These are phyloP conservation scores for Bolboschoenoplectus hybrid DNA, from an alignment of 202 grass and related monocot species.

Conservation along the genomic window DNA sequence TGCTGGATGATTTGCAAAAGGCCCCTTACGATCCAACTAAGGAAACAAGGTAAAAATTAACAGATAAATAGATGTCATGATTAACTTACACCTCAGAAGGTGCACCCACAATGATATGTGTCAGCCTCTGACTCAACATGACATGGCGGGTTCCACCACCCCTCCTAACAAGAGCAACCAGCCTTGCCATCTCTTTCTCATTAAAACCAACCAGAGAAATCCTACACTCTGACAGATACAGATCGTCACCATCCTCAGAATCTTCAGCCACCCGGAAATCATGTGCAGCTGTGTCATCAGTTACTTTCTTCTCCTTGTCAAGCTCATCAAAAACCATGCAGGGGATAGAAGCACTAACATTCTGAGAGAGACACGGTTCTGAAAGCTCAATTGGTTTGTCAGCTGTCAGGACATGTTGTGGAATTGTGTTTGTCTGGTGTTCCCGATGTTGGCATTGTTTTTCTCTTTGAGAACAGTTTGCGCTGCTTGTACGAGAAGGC, in stretches of 20 bases:
- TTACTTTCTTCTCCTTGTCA: constrained; percentile 48
- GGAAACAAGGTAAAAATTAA: constrained; percentile 36
- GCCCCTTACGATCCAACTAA: not conserved
- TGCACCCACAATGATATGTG: constrained; percentile 85
- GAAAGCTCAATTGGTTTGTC: constrained; percentile 55
- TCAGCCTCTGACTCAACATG: constrained; percentile 78
- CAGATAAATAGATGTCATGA: constrained; percentile 36
- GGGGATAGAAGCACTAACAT: constrained; percentile 43
- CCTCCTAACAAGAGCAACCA: constrained; percentile 68
- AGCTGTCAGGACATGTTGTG: constrained; percentile 45
- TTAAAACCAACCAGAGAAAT: constrained; percentile 94
- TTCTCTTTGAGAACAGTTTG: constrained; percentile 58
- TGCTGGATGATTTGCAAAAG: not conserved
- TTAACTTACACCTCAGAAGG: constrained; percentile 92
- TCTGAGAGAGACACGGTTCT: constrained; percentile 62
- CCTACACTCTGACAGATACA: constrained; percentile 86
- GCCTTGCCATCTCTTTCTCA: constrained; percentile 64
- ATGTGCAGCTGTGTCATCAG: constrained; percentile 46
- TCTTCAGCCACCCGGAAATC: constrained; percentile 68
- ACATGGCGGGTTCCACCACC: constrained; percentile 86
- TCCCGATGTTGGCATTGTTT: constrained; percentile 59
- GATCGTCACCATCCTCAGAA: constrained; percentile 69
- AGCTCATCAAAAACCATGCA: constrained; percentile 42
- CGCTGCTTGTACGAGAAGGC: constrained; percentile 42
- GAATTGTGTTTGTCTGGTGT: constrained; percentile 51